These are phyloP conservation scores for Rhynchosporium secalis DNA, from an alignment of 2,329 filamentous ascomycete species.

Conservation along the genomic window DNA sequence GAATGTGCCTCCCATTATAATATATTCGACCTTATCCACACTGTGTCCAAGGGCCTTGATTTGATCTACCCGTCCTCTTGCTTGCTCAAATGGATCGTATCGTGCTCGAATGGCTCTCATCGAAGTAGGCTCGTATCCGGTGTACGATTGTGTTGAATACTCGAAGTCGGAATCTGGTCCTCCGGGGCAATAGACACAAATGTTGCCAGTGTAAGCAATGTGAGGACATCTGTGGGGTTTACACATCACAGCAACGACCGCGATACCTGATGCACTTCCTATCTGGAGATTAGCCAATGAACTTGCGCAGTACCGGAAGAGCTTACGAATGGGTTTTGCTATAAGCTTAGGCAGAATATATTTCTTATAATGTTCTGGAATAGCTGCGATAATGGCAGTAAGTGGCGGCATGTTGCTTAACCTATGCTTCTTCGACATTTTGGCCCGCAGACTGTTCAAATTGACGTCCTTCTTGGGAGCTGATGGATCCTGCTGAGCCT, in stretches of 20 bases:
- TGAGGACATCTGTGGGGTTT: conserved; percentile 97
- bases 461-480: conserved; percentile 84
- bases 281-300: conserved; percentile 2
- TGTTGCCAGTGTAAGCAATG: conserved; percentile 97
- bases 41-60: conserved; percentile 94
- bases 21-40: conserved; percentile 99
- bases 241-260: conserved; percentile 99
- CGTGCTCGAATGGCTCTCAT: conserved; percentile 97
- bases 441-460: conserved; percentile 82
- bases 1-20: conserved; percentile 99
- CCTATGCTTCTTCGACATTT: conserved; percentile 89
- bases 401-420: conserved; percentile 85
- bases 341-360: conserved; percentile 96
- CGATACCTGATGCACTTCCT: conserved; percentile 94
- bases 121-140: conserved; percentile 95
- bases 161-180: conserved; percentile 98
- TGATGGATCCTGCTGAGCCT: conserved; percentile 71
- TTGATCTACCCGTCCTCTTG: conserved; percentile 91
- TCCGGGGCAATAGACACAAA: conserved; percentile 97
- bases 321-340: conserved; percentile 87
- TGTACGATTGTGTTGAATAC: conserved; percentile 98
- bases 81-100: conserved; percentile 98
- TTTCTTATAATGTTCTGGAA: conserved; percentile 99
- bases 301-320: neutral
- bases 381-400: conserved; percentile 95